Evolutionary conservation across 2,329 filamentous ascomycete species (phyloP).

Genomic region (Microthyrium microscopicum): DNA sequence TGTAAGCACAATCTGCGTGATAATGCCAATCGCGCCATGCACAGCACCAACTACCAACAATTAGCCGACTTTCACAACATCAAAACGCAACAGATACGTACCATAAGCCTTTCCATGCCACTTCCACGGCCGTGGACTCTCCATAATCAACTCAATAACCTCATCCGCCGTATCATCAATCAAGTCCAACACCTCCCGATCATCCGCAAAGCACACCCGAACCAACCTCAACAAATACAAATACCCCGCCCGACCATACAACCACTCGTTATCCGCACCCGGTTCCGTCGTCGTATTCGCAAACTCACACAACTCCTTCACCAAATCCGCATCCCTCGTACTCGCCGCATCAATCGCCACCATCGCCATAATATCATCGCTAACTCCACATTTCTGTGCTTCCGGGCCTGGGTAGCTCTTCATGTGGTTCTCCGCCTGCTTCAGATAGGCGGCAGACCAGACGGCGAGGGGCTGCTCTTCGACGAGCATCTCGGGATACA

Average conservation of each 20-base stretch:
- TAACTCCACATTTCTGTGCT: slow-evolving; percentile 30
- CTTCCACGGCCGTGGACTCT: slow-evolving; percentile 39
- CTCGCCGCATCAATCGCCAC: slow-evolving; percentile 33
- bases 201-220: slow-evolving; percentile 36
- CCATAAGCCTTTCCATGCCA: slow-evolving; percentile 47
- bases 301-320: slow-evolving; percentile 33
- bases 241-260: slow-evolving; percentile 51
- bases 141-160: slow-evolving; percentile 43
- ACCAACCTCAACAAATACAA: slow-evolving; percentile 52
- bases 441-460: slow-evolving; percentile 33
- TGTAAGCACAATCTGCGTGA: slow-evolving; percentile 50
- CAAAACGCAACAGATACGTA: no score
- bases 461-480: slow-evolving; percentile 29
- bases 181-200: slow-evolving; percentile 32
- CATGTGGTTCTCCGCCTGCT: slow-evolving; percentile 32
- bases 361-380: slow-evolving; percentile 33
- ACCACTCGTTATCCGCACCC: slow-evolving; percentile 41
- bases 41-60: slow-evolving; percentile 52
- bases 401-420: slow-evolving; percentile 30
- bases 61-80: no score
- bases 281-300: slow-evolving; percentile 28
- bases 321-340: slow-evolving; percentile 32
- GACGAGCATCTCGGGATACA: slow-evolving; percentile 30
- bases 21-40: slow-evolving; percentile 52
- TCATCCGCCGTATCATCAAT: slow-evolving; percentile 37